Evolutionary conservation across 495 filamentous ascomycete species (phyloP), one percentile per base, ranked within the genome.

Genomic region (Podospora anserina): DNA sequence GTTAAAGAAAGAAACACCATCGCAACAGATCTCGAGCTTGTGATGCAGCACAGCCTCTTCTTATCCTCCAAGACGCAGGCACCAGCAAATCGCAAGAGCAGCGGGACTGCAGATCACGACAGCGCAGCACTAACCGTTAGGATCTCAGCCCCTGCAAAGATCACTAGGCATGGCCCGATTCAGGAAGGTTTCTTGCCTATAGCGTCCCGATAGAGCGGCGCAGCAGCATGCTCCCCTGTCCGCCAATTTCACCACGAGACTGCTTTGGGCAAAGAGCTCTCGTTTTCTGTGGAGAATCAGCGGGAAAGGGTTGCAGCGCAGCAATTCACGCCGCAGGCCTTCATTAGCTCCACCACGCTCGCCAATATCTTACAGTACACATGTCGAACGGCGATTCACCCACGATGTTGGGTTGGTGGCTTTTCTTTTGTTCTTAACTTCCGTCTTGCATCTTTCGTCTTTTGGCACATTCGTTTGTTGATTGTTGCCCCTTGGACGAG

Each of bases 271-370:
- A 66, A 32, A 26, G n/a, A 39, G 26, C 9, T 1, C 18, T 34
- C 9, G 13, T 58, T 44, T 18, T 23, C 9, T 27, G 30, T 28
- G 53, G 26, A 55, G 64, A 56, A 30, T 20, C 64, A 7, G 49
- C 16, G 20, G 56, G 65, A 1, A 53, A 66, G 57, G 65, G 65
- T 66, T 61, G 57, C 65, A 67, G 44, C 23, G 66, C 59, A 67
- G 44, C n/a, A 58, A 28, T 56, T 62, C 20, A 59, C 28, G 66
- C 66, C 66, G 66, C 64, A 61, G 53, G 19, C 19, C n/a, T 54
- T 49, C 55, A 49, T 18, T 49, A 49, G 39, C 39, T 49, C 39
- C 39, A 16, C 15, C 39, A 16, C 2, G 9, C 39, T 49, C 39
- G 39, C 39, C 39, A 49, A 49, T 11, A 49, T 49, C 39, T 13